phyloP scores from a whole-genome alignment of 2,329 filamentous ascomycete species.

The Verticillium albo-atrum region DNA sequence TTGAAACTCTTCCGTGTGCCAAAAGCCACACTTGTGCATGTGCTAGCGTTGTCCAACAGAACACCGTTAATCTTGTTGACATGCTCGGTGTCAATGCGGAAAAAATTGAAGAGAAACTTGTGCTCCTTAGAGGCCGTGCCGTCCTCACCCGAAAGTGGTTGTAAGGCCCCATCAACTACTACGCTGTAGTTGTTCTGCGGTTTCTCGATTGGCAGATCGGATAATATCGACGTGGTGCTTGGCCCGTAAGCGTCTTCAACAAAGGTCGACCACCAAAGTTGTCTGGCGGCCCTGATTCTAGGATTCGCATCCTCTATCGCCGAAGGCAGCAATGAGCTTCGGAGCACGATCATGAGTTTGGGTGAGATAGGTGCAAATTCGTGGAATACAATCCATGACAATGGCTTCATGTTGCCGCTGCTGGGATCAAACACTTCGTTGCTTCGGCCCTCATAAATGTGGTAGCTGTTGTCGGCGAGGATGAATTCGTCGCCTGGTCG shows the following conservation, averaged over 20 bases:
- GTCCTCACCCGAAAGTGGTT: constrained; percentile 9
- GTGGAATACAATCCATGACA: constrained; percentile 13
- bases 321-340: constrained; percentile 12
- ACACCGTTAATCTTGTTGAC: constrained; percentile 21
- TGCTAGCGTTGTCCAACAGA: constrained; percentile 17
- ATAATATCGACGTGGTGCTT: constrained; percentile 10
- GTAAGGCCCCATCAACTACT: constrained; percentile 11
- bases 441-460: constrained; percentile 21
- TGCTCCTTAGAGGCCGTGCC: constrained; percentile 10
- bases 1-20: constrained; percentile 9
- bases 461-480: constrained; percentile 16
- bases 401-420: constrained; percentile 8
- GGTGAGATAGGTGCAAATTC: constrained; percentile 23
- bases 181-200: constrained; percentile 17
- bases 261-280: neutral
- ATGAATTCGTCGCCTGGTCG: constrained; percentile 15
- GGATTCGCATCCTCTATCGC: constrained; percentile 15
- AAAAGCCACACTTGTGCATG: constrained; percentile 17
- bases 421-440: constrained; percentile 6
- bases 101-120: constrained; percentile 21
- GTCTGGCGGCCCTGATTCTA: neutral
- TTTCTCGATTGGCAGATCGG: constrained; percentile 18
- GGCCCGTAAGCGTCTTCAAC: constrained; percentile 4
- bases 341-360: constrained; percentile 20
- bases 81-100: constrained; percentile 15